Base-by-base conservation (phyloP, 495 filamentous ascomycete species). In the Amniculicola lignicola region DNA sequence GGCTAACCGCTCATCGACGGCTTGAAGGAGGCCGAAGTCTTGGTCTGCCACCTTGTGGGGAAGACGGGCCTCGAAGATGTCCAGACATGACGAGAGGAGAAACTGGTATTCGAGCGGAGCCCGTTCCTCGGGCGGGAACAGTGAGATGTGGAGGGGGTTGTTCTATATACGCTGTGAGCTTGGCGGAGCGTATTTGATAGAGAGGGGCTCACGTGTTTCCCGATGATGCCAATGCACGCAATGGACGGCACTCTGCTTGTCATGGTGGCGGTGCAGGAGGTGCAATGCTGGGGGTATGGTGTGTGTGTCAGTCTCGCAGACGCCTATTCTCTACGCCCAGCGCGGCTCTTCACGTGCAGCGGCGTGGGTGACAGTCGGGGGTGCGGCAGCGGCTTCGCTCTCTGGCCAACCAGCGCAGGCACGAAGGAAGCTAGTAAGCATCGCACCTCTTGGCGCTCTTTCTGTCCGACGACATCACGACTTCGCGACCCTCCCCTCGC, bases 151-250 rank as follows among this genome's bases (percentile, higher is more conserved):
- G 67, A 98, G 86, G 41, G 92, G 93, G 69, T 95, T 95, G 73
- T 96, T 94, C 93, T 98, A 37, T 4, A 15, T 10, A 22, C 41
- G 24, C 57, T 33, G 61, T 63, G 29, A 62, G 41, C 19, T 25
- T 35, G 29, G 54, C 23, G 21, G 25, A 59, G n/a, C 4, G n/a
- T 3, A 49, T 44, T 21, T 36, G 39, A 22, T 21, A 14, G 19
- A 45, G 11, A 10, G 24, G 18, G 29, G n/a, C 50, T 49, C 80
- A 95, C 88, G 67, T 92, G 83, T 74, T 91, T 90, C 43, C 92
- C 91, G 63, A 98, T 95, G 19, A 98, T 75, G 63, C 90, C 90
- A 55, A 98, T 82, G 69, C 90, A 95, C 64, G 90, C 90, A 68
- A 98, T 92, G 7, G 80, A 85, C 14, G 88, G 86, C 57, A 54